A percentile compares a stretch with the other conserved stretches of the same genome.
phyloP scores from a whole-genome alignment of 192 early-diverging fungal species.

The Podila epigama region DNA sequence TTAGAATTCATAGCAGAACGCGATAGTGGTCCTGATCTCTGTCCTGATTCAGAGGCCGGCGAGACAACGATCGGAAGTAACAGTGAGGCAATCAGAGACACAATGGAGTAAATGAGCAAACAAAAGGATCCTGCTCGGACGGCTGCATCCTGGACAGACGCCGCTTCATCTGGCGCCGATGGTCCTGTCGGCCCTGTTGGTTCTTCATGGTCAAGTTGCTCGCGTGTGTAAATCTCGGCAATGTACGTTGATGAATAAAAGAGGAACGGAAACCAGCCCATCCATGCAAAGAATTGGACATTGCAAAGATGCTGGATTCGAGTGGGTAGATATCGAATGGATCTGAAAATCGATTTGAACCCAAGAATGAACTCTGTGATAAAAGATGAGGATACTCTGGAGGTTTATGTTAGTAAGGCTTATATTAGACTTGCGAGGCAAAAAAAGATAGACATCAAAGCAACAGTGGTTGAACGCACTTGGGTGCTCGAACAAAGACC shows the following conservation, averaged over 20 bases:
- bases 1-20: background rate
- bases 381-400: conserved; percentile 21
- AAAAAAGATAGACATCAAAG: background rate
- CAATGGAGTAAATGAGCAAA: conserved; percentile 82
- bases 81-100: conserved; percentile 68
- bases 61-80: conserved; percentile 53
- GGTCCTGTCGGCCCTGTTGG: conserved; percentile 20
- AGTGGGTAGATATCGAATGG: conserved; percentile 71
- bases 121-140: conserved; percentile 88
- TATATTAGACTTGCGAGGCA: background rate
- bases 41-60: conserved; percentile 3
- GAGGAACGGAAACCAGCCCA: conserved; percentile 97
- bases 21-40: conserved; percentile 21
- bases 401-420: background rate
- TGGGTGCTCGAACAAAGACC: conserved; percentile 36
- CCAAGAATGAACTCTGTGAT: conserved; percentile 21
- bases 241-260: conserved; percentile 75
- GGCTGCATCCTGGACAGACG: conserved; percentile 56
- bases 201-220: conserved; percentile 3
- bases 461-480: conserved; percentile 1
- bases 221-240: conserved; percentile 55
- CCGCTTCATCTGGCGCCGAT: conserved; percentile 3
- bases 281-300: conserved; percentile 97
- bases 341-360: conserved; percentile 36
- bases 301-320: conserved; percentile 82